Conservation (phyloP, 768 basidiomycete genomes). For the Mycena rebaudengoi region DNA sequence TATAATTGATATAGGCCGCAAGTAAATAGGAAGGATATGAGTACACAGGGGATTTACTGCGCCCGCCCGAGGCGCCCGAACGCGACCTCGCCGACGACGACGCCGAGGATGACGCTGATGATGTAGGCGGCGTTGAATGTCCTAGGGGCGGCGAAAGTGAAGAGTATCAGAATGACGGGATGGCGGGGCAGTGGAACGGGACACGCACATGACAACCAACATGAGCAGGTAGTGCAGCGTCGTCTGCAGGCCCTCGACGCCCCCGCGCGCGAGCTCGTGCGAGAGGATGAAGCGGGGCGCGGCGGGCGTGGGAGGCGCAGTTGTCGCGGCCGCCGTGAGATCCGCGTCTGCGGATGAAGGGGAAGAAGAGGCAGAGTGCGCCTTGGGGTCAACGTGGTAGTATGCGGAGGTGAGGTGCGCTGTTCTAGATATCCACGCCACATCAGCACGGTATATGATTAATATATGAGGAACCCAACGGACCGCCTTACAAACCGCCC, state of each 20-base stretch:
- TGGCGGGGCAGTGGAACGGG: not conserved
- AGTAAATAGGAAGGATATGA: not conserved
- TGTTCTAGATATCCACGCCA: not conserved
- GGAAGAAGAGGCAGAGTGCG: not conserved
- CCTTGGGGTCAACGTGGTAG: not conserved
- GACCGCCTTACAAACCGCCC: conserved; percentile 5
- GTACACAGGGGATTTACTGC: not conserved
- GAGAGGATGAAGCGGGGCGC: conserved; percentile 28
- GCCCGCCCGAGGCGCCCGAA: conserved; percentile 24
- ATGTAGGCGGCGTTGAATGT: conserved; percentile 31
- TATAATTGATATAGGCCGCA: not conserved
- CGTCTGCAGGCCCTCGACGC: conserved; percentile 20
- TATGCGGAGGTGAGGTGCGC: conserved; percentile 2
- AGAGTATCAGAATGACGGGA: not conserved
- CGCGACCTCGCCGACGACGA: conserved; percentile 25
- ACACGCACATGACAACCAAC: conserved; percentile 33
- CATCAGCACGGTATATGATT: not conserved
- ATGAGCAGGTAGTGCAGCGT: conserved; percentile 33
- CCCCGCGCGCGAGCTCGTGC: conserved; percentile 26
- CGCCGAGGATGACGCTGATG: conserved; percentile 28
- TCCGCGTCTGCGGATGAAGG: not conserved
- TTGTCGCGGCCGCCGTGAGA: not conserved
- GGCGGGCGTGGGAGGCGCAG: not conserved
- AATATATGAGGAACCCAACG: not conserved
- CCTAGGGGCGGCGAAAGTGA: too few species aligned